A percentile compares a stretch with the other conserved stretches of the same genome.
Conservation (phyloP, 2,329 filamentous ascomycete genomes). For the Tolypocladium sp. region DNA sequence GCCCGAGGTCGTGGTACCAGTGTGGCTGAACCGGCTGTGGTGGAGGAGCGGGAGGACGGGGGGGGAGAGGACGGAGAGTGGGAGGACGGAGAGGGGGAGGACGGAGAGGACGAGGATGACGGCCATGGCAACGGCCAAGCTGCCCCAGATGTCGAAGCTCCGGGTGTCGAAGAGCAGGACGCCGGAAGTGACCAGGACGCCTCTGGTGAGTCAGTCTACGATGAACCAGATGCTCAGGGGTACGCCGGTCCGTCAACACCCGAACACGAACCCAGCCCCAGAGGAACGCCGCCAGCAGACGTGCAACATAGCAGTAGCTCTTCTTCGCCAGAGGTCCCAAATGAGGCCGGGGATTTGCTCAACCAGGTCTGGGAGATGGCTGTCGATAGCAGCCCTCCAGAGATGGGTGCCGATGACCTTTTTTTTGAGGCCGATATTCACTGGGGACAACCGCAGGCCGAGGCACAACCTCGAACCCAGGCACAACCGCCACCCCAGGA, state of each 20-base stretch:
- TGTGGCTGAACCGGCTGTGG: not conserved
- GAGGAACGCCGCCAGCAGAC: not conserved
- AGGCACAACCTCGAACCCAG: not conserved
- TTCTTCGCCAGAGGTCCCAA: not conserved
- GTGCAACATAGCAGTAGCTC: not conserved
- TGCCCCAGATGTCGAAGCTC: not conserved
- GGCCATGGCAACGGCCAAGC: slow-evolving; percentile 12
- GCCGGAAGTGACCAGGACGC: slow-evolving; percentile 8
- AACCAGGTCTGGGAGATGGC: not conserved
- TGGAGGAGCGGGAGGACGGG: not conserved
- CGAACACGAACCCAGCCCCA: too few species aligned
- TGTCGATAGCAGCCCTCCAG: too few species aligned
- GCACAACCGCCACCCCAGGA: not conserved
- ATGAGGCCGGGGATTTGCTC: not conserved
- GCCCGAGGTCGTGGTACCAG: not conserved
- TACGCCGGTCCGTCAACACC: not conserved
- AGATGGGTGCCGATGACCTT: not conserved
- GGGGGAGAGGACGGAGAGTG: too few species aligned
- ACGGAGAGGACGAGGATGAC: not conserved
- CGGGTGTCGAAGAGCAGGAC: not conserved
- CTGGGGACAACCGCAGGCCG: not conserved
- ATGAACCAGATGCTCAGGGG: not conserved
- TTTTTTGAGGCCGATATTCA: not conserved
- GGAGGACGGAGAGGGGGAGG: not conserved
- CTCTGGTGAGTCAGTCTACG: not conserved